Conservation (phyloP, 1,139 yeast species). For the Yamadazyma pseudoaaseri region DNA sequence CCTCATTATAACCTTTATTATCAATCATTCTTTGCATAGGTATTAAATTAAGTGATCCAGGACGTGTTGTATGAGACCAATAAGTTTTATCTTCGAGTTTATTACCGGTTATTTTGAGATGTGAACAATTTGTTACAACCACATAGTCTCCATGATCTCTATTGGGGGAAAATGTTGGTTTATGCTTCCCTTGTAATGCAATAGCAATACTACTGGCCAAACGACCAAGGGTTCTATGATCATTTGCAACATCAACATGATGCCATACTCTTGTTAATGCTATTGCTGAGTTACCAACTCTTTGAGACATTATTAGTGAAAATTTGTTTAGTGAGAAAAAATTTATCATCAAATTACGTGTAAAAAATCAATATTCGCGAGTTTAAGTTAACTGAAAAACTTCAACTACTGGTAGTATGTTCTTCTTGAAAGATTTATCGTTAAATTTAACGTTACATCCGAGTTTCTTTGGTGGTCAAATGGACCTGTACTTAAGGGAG, state of each 20-base stretch:
- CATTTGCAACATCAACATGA: slow-evolving; percentile 87
- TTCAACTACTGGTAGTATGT: too few species aligned
- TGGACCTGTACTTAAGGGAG: slow-evolving; percentile 89
- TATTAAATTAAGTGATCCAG: slow-evolving; percentile 82
- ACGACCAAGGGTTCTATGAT: slow-evolving; percentile 85
- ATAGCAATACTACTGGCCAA: slow-evolving; percentile 86
- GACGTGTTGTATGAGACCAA: slow-evolving; percentile 87
- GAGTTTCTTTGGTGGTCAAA: slow-evolving; percentile 95
- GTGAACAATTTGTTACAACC: slow-evolving; percentile 89
- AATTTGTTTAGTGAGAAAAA: too few species aligned
- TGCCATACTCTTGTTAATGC: slow-evolving; percentile 94
- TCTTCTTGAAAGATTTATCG: slow-evolving; percentile 76
- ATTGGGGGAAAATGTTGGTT: slow-evolving; percentile 75
- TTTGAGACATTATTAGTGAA: slow-evolving; percentile 54
- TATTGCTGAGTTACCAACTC: slow-evolving; percentile 61
- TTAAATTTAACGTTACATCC: slow-evolving; percentile 93
- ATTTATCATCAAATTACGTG: too few species aligned
- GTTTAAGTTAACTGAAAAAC: too few species aligned
- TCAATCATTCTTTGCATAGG: slow-evolving; percentile 78
- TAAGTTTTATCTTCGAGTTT: slow-evolving; percentile 82
- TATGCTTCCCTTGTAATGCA: slow-evolving; percentile 92
- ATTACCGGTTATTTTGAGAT: slow-evolving; percentile 77
- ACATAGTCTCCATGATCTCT: slow-evolving; percentile 95
- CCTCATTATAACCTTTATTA: slow-evolving; percentile 83
- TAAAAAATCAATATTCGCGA: too few species aligned